Evolutionary conservation across 768 basidiomycete species (phyloP).

Genomic region (Lentinula raphanica): DNA sequence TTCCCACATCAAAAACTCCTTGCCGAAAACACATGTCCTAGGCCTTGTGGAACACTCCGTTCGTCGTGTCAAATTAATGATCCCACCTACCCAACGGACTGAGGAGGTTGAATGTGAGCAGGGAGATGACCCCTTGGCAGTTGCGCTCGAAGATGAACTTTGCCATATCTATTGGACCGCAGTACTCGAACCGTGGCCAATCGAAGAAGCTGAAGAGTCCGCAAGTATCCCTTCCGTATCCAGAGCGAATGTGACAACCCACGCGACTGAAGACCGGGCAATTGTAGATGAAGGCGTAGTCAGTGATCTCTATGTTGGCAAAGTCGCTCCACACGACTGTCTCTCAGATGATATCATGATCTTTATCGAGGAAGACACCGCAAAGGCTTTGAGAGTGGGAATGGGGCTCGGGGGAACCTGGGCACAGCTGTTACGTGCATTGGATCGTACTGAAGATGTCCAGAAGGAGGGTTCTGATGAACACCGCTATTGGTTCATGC

Average conservation of each 20-base stretch:
- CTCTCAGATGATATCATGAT: constrained; percentile 55
- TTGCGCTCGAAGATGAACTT: constrained; percentile 44
- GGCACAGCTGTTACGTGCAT: constrained; percentile 56
- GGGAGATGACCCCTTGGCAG: constrained; percentile 5
- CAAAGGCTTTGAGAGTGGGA: constrained; percentile 41
- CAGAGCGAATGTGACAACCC: constrained; percentile 8
- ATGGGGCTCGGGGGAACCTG: constrained; percentile 63
- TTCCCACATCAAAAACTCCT: constrained; percentile 14
- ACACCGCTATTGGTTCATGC: constrained; percentile 52
- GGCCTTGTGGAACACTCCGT: constrained; percentile 55
- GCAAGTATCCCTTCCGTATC: constrained; percentile 6
- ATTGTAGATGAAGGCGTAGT: constrained; percentile 4
- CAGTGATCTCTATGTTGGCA: background rate
- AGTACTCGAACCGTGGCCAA: constrained; percentile 51
- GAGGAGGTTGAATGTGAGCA: background rate
- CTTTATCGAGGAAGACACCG: constrained; percentile 41
- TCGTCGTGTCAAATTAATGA: constrained; percentile 39
- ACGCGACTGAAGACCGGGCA: background rate
- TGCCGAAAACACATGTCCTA: constrained; percentile 48
- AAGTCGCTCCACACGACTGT: constrained; percentile 38
- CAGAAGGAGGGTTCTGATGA: constrained; percentile 17
- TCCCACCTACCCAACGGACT: constrained; percentile 23
- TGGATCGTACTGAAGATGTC: constrained; percentile 10
- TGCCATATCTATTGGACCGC: constrained; percentile 42
- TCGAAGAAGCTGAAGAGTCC: constrained; percentile 25